A percentile compares a stretch with the other conserved stretches of the same genome.
Evolutionary conservation across 116 monocot genomes (phyloP).

Genomic region (Posidonia oceanica): DNA sequence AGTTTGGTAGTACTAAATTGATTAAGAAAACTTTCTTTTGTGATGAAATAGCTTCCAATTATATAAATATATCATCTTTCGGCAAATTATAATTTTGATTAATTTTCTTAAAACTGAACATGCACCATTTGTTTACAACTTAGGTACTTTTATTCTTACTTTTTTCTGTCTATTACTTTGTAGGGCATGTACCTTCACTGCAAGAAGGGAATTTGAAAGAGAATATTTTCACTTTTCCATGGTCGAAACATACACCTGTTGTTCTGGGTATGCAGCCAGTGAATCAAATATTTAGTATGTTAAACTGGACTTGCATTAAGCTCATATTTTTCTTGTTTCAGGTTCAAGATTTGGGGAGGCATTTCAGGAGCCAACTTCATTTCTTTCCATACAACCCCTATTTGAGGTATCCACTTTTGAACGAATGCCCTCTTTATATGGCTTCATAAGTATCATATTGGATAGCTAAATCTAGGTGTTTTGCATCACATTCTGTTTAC

Average conservation of each 20-base stretch:
- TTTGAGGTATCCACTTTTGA: conserved; percentile 59
- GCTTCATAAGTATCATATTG: neutral
- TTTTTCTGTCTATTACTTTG: conserved; percentile 1
- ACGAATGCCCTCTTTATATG: neutral
- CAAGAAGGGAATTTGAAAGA: conserved; percentile 85
- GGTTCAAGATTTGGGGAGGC: conserved; percentile 91
- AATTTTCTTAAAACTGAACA: too few relatives aligned
- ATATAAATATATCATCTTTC: too few relatives aligned
- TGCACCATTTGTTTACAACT: too few relatives aligned
- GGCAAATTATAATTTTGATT: too few relatives aligned
- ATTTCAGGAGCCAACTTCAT: conserved; percentile 84
- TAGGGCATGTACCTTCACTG: conserved; percentile 78
- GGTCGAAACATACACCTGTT: conserved; percentile 61
- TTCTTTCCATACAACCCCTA: conserved; percentile 55
- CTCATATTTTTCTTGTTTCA: conserved; percentile 13
- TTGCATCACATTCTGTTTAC: neutral
- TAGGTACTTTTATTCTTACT: too few relatives aligned
- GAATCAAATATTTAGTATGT: neutral
- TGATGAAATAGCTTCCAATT: too few relatives aligned
- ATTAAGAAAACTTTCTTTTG: too few relatives aligned
- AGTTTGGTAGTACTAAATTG: too few relatives aligned
- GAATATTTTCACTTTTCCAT: conserved; percentile 77
- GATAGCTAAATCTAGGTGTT: neutral
- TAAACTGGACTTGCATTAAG: neutral
- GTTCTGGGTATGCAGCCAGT: conserved; percentile 40